These are phyloP conservation scores for Fusarium odoratissimum DNA, from an alignment of 2,329 filamentous ascomycete species.

Conservation along the genomic window DNA sequence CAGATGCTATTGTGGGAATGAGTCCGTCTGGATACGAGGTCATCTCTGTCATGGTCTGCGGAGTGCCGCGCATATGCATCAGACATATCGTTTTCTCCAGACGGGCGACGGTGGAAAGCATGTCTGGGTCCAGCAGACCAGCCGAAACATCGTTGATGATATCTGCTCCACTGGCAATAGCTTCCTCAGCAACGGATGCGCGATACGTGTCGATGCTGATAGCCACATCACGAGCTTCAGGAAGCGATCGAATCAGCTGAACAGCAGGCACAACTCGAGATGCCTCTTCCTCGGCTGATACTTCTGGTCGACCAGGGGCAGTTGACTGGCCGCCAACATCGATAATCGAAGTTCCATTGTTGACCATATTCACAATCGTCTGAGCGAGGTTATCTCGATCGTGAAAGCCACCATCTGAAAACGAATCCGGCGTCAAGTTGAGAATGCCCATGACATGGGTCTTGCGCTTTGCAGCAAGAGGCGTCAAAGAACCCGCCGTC, in stretches of 20 bases:
- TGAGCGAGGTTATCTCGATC: conserved; percentile 63
- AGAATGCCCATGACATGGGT: conserved; percentile 94
- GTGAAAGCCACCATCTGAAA: conserved; percentile 87
- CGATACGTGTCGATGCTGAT: conserved; percentile 96
- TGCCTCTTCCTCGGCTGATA: conserved; percentile 79
- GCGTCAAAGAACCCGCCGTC: conserved; percentile 64
- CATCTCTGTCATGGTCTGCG: conserved; percentile 80
- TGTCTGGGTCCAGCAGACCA: conserved; percentile 79
- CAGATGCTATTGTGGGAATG: conserved; percentile 71
- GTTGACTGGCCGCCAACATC: conserved; percentile 96
- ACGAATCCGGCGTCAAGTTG: conserved; percentile 95
- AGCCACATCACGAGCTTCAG: conserved; percentile 71
- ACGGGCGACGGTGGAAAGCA: conserved; percentile 83
- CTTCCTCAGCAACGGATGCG: conserved; percentile 81
- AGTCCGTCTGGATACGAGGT: conserved; percentile 77
- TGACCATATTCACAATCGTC: conserved; percentile 72
- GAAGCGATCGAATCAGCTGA: conserved; percentile 73
- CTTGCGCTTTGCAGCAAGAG: conserved; percentile 66
- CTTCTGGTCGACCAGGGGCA: conserved; percentile 77
- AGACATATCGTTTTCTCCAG: conserved; percentile 83
- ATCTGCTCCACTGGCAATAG: conserved; percentile 83
- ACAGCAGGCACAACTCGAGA: conserved; percentile 84
- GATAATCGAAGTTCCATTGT: conserved; percentile 81
- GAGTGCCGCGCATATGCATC: conserved; percentile 95
- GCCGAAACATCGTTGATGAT: conserved; percentile 96